phyloP scores from a whole-genome alignment of 768 basidiomycete genomes.

The Tricholoma terreum region DNA sequence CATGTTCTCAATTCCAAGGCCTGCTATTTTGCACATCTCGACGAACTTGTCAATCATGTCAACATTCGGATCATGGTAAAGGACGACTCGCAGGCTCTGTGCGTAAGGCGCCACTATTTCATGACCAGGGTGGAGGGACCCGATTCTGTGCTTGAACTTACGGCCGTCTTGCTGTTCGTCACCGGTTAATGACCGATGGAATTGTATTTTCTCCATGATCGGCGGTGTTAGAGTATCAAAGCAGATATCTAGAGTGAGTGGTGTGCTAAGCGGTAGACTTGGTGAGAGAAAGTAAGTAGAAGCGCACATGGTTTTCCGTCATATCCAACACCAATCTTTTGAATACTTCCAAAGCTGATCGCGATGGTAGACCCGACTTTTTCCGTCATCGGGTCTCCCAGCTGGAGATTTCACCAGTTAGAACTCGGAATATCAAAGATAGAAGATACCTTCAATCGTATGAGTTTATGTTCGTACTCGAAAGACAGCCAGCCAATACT shows the following conservation, averaged over 20 bases:
- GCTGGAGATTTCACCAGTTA: constrained; percentile 34
- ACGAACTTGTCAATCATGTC: constrained; percentile 52
- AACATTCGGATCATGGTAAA: constrained; percentile 45
- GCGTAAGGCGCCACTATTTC: constrained; percentile 63
- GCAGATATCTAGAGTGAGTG: constrained; percentile 48
- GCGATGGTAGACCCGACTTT: constrained; percentile 47
- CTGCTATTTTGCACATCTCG: constrained; percentile 50
- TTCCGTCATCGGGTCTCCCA: constrained; percentile 56
- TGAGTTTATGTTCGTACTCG: constrained; percentile 65
- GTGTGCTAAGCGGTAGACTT: constrained; percentile 5
- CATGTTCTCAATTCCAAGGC: constrained; percentile 29
- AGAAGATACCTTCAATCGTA: constrained; percentile 53
- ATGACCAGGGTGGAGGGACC: constrained; percentile 58
- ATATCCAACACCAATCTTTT: constrained; percentile 56
- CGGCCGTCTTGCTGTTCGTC: constrained; percentile 34
- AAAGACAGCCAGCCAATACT: constrained; percentile 56
- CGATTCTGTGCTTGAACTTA: constrained; percentile 57
- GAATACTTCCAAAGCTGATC: constrained; percentile 56
- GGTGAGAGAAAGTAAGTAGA: constrained; percentile 2
- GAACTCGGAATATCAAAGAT: constrained; percentile 12
- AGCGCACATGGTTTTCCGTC: constrained; percentile 66
- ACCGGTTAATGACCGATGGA: constrained; percentile 50
- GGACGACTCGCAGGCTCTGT: constrained; percentile 62
- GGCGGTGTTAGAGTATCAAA: constrained; percentile 70
- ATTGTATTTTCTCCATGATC: constrained; percentile 54